Conservation (phyloP, 108 stramenopile genomes). For the Hondaea fermentalgiana region DNA sequence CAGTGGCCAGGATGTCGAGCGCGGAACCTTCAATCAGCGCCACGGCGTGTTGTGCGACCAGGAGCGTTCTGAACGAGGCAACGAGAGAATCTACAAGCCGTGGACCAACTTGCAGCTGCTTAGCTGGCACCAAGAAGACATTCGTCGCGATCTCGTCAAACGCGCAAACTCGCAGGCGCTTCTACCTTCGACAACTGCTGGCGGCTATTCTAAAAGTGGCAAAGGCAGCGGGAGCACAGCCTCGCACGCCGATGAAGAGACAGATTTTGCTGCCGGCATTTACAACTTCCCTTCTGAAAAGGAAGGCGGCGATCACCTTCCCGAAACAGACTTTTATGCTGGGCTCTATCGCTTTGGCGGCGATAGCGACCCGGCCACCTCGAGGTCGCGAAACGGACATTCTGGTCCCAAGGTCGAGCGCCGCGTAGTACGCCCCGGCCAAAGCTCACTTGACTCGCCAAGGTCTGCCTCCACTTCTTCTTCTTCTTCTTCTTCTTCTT, state of each 20-base stretch:
- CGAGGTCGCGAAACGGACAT: background rate
- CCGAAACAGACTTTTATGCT: background rate
- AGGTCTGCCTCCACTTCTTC: background rate
- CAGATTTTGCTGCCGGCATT: background rate
- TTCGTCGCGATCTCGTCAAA: background rate
- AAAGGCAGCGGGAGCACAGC: background rate
- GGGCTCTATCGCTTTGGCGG: background rate
- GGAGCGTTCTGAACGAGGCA: slow-evolving; percentile 18
- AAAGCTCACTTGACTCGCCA: background rate
- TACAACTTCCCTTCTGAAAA: background rate
- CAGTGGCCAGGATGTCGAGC: slow-evolving; percentile 96
- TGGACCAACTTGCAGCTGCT: slow-evolving; percentile 6
- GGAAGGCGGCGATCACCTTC: background rate
- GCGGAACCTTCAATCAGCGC: slow-evolving; percentile 90
- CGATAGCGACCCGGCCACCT: background rate
- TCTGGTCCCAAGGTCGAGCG: background rate
- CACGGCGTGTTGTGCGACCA: slow-evolving; percentile 95
- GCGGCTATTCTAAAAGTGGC: background rate
- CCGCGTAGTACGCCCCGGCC: background rate
- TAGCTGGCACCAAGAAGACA: background rate
- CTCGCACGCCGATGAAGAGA: background rate
- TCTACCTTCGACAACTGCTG: background rate
- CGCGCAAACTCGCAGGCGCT: background rate
- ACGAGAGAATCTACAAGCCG: background rate
- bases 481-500: too few relatives aligned